These are phyloP conservation scores for Cryphonectria japonica DNA, from an alignment of 2,329 filamentous ascomycete species.

Conservation along the genomic window DNA sequence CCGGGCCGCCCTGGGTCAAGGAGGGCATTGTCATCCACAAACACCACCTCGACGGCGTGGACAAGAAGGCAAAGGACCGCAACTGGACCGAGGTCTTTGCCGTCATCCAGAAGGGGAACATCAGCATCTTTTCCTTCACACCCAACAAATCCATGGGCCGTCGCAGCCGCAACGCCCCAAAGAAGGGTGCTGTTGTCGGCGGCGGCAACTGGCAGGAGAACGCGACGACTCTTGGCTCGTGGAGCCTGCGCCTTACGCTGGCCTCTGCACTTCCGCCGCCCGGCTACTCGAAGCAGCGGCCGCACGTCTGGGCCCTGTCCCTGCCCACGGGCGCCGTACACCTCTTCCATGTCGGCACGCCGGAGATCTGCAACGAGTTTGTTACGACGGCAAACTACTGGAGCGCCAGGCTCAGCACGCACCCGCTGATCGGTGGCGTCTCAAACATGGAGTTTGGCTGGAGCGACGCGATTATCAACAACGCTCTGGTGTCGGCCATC, in stretches of 20 bases:
- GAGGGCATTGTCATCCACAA: constrained; percentile 96
- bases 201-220: constrained; percentile 99
- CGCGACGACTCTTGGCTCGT: constrained; percentile 84
- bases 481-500: constrained; percentile 56
- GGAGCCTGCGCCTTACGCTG: constrained; percentile 87
- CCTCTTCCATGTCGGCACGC: constrained; percentile 95
- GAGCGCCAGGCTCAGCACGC: constrained; percentile 91
- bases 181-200: constrained; percentile 72
- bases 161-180: constrained; percentile 51
- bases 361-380: constrained; percentile 93
- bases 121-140: constrained; percentile 93
- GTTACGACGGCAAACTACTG: constrained; percentile 96
- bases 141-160: constrained; percentile 72
- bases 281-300: constrained; percentile 87
- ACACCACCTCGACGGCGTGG: constrained; percentile 87
- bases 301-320: constrained; percentile 92
- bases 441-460: constrained; percentile 98
- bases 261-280: constrained; percentile 88
- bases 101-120: constrained; percentile 90
- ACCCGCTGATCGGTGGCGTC: constrained; percentile 88
- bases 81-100: constrained; percentile 96
- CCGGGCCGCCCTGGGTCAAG: constrained; percentile 97
- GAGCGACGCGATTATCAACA: constrained; percentile 81
- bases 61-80: constrained; percentile 90
- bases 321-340: constrained; percentile 93